Percentiles rank a stretch among this genome's conserved stretches.
Evolutionary conservation across 345 rosid genomes (phyloP).

Genomic region (Eucalyptus caleyi): DNA sequence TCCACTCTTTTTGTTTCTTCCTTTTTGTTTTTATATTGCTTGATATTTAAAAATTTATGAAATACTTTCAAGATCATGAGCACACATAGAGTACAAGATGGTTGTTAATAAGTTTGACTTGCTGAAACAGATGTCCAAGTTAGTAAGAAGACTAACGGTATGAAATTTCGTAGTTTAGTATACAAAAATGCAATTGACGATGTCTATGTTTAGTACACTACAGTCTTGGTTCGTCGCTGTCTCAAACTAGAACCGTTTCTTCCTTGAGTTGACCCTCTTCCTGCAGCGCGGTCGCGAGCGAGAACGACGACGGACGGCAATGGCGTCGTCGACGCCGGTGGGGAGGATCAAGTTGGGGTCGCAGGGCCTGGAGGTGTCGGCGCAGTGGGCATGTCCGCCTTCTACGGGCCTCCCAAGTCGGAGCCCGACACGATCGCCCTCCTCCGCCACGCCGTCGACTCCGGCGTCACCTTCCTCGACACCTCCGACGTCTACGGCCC

Average conservation of each 20-base stretch:
- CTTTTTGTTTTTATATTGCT: no score
- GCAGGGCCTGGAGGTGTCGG: slow-evolving; percentile 39
- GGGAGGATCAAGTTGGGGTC: slow-evolving; percentile 32
- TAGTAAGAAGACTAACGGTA: no score
- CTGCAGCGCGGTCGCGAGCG: background rate
- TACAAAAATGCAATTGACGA: no score
- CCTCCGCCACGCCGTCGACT: slow-evolving; percentile 26
- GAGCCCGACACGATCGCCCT: slow-evolving; percentile 35
- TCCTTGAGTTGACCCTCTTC: background rate
- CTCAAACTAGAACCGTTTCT: background rate
- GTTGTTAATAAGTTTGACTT: no score
- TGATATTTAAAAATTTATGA: no score
- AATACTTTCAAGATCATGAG: no score
- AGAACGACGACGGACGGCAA: background rate
- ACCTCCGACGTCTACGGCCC: slow-evolving; percentile 41
- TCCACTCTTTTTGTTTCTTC: rapidly evolving
- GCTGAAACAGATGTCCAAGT: no score
- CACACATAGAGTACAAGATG: no score
- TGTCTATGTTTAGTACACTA: background rate
- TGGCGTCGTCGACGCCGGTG: background rate
- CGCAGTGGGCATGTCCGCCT: slow-evolving; percentile 43
- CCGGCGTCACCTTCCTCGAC: slow-evolving; percentile 39
- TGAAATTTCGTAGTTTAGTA: no score
- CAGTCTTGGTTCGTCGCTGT: background rate
- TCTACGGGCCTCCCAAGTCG: slow-evolving; percentile 37